A percentile compares a stretch with the other conserved stretches of the same genome.
Evolutionary conservation across 768 basidiomycete genomes (phyloP).

Genomic region (Naganishia kalamii): DNA sequence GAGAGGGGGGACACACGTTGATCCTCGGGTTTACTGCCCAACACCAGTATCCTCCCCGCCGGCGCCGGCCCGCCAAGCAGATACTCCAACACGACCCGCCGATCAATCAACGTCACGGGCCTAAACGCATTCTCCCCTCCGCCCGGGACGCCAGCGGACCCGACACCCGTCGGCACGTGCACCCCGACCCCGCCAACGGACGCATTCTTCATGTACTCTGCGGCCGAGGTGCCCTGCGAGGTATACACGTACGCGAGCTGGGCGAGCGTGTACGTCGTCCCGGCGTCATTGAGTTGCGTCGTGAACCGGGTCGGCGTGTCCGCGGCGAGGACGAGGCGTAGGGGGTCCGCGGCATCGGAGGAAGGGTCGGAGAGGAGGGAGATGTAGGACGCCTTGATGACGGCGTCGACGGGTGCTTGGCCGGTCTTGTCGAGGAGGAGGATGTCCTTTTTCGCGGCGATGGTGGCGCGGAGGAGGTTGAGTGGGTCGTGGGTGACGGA

Average conservation of each 20-base stretch:
- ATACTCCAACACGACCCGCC: slow-evolving; percentile 80
- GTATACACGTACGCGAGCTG: slow-evolving; percentile 82
- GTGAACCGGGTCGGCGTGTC: slow-evolving; percentile 68
- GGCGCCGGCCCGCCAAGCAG: slow-evolving; percentile 57
- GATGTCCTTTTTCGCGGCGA: slow-evolving; percentile 29
- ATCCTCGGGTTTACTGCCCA: slow-evolving; percentile 52
- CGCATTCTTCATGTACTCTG: slow-evolving; percentile 83
- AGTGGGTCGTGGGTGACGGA: slow-evolving; percentile 35
- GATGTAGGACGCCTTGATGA: slow-evolving; percentile 61
- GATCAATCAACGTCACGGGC: slow-evolving; percentile 78
- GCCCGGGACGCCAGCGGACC: slow-evolving; percentile 34
- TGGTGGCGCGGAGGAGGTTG: slow-evolving; percentile 39
- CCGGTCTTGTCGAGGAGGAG: slow-evolving; percentile 39
- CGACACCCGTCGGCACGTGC: not conserved
- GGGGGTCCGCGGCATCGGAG: not conserved
- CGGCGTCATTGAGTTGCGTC: slow-evolving; percentile 49
- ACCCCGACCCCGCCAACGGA: slow-evolving; percentile 50
- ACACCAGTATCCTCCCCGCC: slow-evolving; percentile 48
- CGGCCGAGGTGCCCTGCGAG: slow-evolving; percentile 63
- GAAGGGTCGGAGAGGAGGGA: slow-evolving; percentile 52
- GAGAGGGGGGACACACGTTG: slow-evolving; percentile 44
- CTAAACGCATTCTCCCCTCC: slow-evolving; percentile 52
- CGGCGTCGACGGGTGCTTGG: slow-evolving; percentile 43
- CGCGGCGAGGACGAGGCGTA: slow-evolving; percentile 57
- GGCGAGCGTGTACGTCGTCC: slow-evolving; percentile 67